Evolutionary conservation across 805 yeast species (phyloP).

Genomic region (Wickerhamiella domercqiae): DNA sequence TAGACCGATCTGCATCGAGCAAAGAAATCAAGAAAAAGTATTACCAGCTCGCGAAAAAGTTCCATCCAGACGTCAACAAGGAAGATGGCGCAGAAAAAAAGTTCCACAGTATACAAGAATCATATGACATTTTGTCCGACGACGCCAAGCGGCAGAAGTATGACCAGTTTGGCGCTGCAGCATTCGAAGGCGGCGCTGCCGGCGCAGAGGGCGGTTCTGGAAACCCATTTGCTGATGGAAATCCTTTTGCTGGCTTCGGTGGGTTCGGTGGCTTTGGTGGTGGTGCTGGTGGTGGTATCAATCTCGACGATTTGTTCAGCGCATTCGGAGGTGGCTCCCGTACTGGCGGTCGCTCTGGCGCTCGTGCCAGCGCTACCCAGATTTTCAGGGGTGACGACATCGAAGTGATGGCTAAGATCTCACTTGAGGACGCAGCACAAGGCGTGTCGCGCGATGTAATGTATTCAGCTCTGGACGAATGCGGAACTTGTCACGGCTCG

Average conservation of each 20-base stretch:
- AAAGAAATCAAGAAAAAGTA: slow-evolving; percentile 92
- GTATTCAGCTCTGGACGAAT: slow-evolving; percentile 60
- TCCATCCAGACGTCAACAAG: slow-evolving; percentile 93
- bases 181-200: slow-evolving; percentile 43
- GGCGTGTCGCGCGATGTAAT: slow-evolving; percentile 55
- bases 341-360: slow-evolving; percentile 22
- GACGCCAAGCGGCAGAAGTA: slow-evolving; percentile 73
- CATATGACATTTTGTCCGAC: slow-evolving; percentile 82
- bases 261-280: slow-evolving; percentile 28
- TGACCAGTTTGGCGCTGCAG: slow-evolving; percentile 83
- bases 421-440: slow-evolving; percentile 75
- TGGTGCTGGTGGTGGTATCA: slow-evolving; percentile 27
- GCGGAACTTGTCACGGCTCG: slow-evolving; percentile 67
- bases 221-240: slow-evolving; percentile 23
- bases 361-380: slow-evolving; percentile 34
- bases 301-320: slow-evolving; percentile 51
- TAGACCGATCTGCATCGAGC: slow-evolving; percentile 49
- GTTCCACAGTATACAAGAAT: slow-evolving; percentile 86
- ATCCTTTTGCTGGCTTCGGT: slow-evolving; percentile 28
- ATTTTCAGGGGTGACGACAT: slow-evolving; percentile 83
- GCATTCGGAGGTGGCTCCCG: slow-evolving; percentile 31
- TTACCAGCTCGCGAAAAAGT: slow-evolving; percentile 82
- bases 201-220: slow-evolving; percentile 34
- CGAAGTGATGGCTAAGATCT: slow-evolving; percentile 57
- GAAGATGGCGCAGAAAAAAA: slow-evolving; percentile 74